Percentiles rank a stretch among this genome's conserved stretches.
phyloP scores from a whole-genome alignment of 2,329 filamentous ascomycete species.

The Xylaria sp. region DNA sequence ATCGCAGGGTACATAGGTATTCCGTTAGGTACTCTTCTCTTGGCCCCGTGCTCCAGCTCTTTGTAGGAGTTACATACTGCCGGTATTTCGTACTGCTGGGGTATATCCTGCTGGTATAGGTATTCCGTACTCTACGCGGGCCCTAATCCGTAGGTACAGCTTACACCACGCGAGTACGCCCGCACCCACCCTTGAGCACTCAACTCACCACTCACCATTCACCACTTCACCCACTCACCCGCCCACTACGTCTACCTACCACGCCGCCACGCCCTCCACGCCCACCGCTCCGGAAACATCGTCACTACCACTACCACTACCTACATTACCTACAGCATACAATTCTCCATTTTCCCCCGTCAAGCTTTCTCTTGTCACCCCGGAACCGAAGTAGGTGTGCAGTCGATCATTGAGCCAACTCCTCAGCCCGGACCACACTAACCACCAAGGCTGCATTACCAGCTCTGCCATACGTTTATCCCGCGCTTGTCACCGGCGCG shows the following conservation, averaged over 20 bases:
- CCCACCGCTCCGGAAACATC: constrained; percentile 18
- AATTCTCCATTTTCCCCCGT: constrained; percentile 15
- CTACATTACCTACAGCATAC: neutral
- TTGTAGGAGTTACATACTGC: too few species aligned
- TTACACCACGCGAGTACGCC: too few species aligned
- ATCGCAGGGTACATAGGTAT: too few species aligned
- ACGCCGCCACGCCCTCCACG: constrained; percentile 6
- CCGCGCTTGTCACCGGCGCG: constrained; percentile 15
- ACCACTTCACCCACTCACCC: too few species aligned
- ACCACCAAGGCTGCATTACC: constrained; percentile 10
- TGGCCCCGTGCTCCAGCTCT: too few species aligned
- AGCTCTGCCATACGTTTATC: constrained; percentile 3
- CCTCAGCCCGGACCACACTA: constrained; percentile 11
- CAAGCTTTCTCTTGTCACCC: constrained; percentile 25
- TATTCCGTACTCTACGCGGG: too few species aligned
- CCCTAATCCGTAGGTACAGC: too few species aligned
- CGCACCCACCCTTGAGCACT: too few species aligned
- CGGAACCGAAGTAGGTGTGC: constrained; percentile 18
- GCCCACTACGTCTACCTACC: neutral
- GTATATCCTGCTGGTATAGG: too few species aligned
- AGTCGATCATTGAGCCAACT: constrained; percentile 19
- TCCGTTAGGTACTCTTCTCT: too few species aligned
- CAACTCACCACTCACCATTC: too few species aligned
- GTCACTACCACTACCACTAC: constrained; percentile 7
- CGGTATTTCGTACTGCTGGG: too few species aligned